phyloP scores from a whole-genome alignment of 352 stramenopile species.

The Phytophthora brassicae region DNA sequence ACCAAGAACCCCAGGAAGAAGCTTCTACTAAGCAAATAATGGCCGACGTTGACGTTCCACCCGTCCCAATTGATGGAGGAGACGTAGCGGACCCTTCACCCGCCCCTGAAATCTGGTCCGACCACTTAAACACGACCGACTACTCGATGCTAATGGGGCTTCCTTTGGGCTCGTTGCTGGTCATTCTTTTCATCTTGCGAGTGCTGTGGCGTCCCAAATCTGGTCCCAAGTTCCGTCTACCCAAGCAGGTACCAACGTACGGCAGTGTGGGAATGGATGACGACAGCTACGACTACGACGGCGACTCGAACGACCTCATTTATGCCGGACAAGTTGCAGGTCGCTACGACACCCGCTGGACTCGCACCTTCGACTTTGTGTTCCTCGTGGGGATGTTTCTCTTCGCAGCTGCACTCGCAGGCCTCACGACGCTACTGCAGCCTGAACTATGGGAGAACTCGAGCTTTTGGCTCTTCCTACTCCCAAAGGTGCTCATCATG shows the following conservation, averaged over 20 bases:
- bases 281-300: conserved; percentile 73
- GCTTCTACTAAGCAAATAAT: no score
- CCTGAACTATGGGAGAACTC: conserved; percentile 63
- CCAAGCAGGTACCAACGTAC: conserved; percentile 81
- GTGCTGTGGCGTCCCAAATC: conserved; percentile 73
- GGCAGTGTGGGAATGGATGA: conserved; percentile 67
- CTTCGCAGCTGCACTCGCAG: conserved; percentile 46
- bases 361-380: conserved; percentile 81
- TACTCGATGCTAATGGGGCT: conserved; percentile 71
- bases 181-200: conserved; percentile 62
- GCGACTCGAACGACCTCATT: conserved; percentile 81
- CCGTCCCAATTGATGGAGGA: conserved; percentile 4
- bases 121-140: conserved; percentile 54
- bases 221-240: conserved; percentile 77
- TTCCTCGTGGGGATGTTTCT: conserved; percentile 71
- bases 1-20: no score
- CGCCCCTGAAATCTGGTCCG: conserved; percentile 51
- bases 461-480: conserved; percentile 79
- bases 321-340: conserved; percentile 78
- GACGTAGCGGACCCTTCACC: not conserved
- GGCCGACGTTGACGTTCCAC: conserved; percentile 5
- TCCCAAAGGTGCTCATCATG: conserved; percentile 83
- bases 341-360: conserved; percentile 84
- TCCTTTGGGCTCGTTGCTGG: conserved; percentile 58
- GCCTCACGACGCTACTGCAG: conserved; percentile 58